Evolutionary conservation across 805 yeast species (phyloP).

Genomic region (Tetrapisispora namnaoensis): DNA sequence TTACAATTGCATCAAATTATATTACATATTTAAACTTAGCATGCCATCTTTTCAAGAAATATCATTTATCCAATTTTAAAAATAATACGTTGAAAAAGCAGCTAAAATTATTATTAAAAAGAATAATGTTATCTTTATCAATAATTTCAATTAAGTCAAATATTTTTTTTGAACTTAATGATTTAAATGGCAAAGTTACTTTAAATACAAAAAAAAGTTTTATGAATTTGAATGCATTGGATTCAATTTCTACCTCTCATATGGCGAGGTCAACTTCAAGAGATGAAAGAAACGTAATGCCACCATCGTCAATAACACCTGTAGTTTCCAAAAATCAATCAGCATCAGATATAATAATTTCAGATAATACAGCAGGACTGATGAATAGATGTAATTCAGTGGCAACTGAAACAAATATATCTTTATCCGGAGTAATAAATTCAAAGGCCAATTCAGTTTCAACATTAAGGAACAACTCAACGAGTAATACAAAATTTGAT

Average conservation of each 20-base stretch:
- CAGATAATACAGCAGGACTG: background rate
- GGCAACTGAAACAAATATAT: background rate
- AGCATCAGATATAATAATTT: background rate
- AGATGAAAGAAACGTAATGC: background rate
- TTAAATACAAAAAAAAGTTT: background rate
- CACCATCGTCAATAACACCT: background rate
- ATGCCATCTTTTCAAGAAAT: slow-evolving; percentile 3
- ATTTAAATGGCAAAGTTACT: background rate
- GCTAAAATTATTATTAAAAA: slow-evolving; percentile 37
- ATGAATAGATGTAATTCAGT: background rate
- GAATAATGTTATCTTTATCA: slow-evolving; percentile 45
- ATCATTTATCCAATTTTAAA: background rate
- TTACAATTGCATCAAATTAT: slow-evolving; percentile 13
- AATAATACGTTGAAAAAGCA: background rate
- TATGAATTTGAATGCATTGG: background rate
- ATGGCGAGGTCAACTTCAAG: background rate
- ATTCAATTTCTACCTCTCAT: background rate
- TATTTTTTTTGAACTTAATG: slow-evolving; percentile 35
- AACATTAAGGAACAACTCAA: background rate
- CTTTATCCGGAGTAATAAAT: background rate
- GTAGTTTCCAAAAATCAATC: background rate
- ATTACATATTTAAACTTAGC: slow-evolving; percentile 2
- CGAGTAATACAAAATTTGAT: background rate
- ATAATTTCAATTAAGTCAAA: slow-evolving; percentile 58
- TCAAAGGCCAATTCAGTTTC: background rate